Evolutionary conservation across 2,329 filamentous ascomycete genomes (phyloP).

Genomic region (Fusarium sp.): DNA sequence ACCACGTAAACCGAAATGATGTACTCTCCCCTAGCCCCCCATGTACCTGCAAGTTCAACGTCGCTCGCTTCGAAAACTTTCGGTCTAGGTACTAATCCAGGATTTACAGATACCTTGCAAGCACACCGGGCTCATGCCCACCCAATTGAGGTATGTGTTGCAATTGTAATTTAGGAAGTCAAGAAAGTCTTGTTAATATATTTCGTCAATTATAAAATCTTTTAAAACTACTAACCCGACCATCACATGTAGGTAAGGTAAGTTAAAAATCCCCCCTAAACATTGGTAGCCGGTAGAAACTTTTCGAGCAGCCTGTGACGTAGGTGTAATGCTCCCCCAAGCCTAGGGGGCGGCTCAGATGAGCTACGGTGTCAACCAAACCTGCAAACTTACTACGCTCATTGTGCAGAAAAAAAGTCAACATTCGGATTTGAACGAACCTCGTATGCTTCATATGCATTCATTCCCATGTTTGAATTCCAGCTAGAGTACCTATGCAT

Average conservation of each 20-base stretch:
- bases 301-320: not conserved
- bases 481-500: not conserved
- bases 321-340: not conserved
- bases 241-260: not conserved
- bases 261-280: not conserved
- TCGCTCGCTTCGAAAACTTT: not conserved
- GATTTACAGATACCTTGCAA: not conserved
- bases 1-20: not conserved
- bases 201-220: not conserved
- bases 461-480: not conserved
- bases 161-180: too few relatives aligned
- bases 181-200: not conserved
- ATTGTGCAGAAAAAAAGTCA: not conserved
- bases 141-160: not conserved
- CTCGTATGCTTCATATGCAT: not conserved
- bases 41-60: not conserved
- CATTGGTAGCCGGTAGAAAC: not conserved
- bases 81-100: not conserved
- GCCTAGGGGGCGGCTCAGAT: not conserved
- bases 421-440: not conserved
- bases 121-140: not conserved
- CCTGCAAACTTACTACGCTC: not conserved
- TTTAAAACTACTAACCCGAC: not conserved
- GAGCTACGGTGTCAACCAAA: not conserved
- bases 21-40: not conserved